Evolutionary conservation across 768 basidiomycete genomes (phyloP).

Genomic region (Lentinula sp.): DNA sequence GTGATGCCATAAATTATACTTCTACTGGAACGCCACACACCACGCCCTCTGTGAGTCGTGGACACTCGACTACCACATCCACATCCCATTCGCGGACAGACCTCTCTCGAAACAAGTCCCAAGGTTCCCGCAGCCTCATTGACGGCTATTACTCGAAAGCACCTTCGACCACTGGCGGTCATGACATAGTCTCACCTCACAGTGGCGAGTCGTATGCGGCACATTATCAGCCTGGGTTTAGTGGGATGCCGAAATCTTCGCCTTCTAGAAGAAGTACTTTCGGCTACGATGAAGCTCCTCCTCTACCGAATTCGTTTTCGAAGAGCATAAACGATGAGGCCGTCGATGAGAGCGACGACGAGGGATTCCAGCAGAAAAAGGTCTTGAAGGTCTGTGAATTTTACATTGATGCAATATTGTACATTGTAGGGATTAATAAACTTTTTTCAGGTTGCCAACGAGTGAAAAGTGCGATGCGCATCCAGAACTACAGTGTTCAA

Average conservation of each 20-base stretch:
- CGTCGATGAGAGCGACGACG: neutral
- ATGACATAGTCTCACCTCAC: neutral
- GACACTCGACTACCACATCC: neutral
- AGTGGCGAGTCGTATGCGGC: constrained; percentile 4
- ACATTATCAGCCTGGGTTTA: constrained; percentile 5
- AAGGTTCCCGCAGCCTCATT: constrained; percentile 4
- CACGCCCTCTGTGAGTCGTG: neutral
- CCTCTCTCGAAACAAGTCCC: neutral
- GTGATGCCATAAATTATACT: neutral
- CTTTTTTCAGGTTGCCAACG: neutral
- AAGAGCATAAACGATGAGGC: neutral
- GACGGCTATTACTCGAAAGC: neutral
- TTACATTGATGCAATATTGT: neutral
- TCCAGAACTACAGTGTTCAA: neutral
- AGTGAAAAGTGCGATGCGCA: neutral
- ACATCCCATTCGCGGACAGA: neutral
- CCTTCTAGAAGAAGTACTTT: neutral
- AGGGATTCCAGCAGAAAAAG: neutral
- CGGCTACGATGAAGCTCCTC: neutral
- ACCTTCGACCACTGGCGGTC: neutral
- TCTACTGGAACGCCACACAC: neutral
- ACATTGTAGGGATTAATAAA: neutral
- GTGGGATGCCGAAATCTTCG: neutral
- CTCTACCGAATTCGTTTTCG: neutral
- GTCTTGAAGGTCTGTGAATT: neutral